Base-by-base conservation (phyloP, 306 rosid species). In the Dryas alaskensis region DNA sequence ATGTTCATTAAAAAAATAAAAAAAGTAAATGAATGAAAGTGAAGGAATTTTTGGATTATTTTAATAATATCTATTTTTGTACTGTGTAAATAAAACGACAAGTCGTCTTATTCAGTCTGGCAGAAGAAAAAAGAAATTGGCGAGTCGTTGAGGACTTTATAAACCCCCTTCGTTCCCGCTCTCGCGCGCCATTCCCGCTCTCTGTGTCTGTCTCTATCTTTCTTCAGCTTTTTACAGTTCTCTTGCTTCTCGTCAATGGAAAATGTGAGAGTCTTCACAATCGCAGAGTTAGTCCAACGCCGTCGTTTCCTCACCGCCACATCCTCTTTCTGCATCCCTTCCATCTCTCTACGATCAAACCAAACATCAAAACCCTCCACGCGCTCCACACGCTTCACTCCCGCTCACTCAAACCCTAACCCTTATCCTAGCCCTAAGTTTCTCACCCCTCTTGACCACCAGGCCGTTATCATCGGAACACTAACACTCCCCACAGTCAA, bases 261-360 rank as follows among this genome's bases (percentile, higher is more conserved):
- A 64, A 76, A 69, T 54, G 58, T 73, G 7, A 77, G 60, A 22
- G 17, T 78, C 46, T 37, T 69, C 4, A 81, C 60, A 40, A 70
- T 91, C 68, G 67, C 81, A 9, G 88, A 88, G 73, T 87, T 94
- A 10, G 51, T 86, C 65, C 73, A 54, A 13, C 67, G 73, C 17
- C 68, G 80, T 63, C 85, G 81, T 11, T 86, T 89, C 55, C 54
- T 89, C 73, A 82, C 98, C 59, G 94, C 85, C 76, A 12, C 97
- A 0, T 71, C 76, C 46, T 73, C 81, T 72, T 68, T 77, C 60
- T 49, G 76, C 17, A 12, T 57, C 82, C 71, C 58, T 69, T 50
- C 81, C 5, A 3, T 73, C 68, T 57, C 79, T 37, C 60, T 58
- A 53, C 14, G 40, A 1, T 58, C 81, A 31, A 75, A 60, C 70